phyloP scores from a whole-genome alignment of 2,329 filamentous ascomycete genomes.

The Fusarium setosum region DNA sequence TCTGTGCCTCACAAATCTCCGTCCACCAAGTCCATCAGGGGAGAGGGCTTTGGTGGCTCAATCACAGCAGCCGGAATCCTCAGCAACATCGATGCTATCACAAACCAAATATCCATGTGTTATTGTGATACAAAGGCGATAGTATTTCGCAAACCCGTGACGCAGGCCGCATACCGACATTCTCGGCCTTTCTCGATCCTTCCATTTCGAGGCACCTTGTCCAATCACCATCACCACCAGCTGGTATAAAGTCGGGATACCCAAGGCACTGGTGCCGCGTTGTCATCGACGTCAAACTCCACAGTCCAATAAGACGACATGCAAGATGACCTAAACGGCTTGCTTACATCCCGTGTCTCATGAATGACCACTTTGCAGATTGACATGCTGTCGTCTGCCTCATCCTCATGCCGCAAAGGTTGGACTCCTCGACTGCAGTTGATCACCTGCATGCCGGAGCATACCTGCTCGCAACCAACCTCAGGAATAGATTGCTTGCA shows the following conservation, averaged over 20 bases:
- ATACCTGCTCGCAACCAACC: too few species aligned
- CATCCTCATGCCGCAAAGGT: background rate
- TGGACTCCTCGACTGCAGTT: background rate
- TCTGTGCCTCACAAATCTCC: slow-evolving; percentile 5
- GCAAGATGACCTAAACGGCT: slow-evolving; percentile 3
- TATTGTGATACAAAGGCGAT: slow-evolving; percentile 14
- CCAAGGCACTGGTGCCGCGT: slow-evolving; percentile 25
- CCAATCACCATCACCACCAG: slow-evolving; percentile 19
- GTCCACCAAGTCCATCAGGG: background rate
- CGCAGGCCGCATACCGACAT: slow-evolving; percentile 2
- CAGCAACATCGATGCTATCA: slow-evolving; percentile 8
- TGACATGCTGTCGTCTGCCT: background rate
- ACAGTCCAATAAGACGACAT: slow-evolving; percentile 22
- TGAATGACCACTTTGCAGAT: slow-evolving; percentile 1
- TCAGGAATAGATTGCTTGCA: too few species aligned
- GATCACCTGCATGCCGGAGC: background rate
- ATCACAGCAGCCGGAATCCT: background rate
- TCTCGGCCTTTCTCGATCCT: slow-evolving; percentile 24
- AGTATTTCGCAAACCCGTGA: background rate
- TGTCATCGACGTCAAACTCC: slow-evolving; percentile 17
- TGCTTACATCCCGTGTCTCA: slow-evolving; percentile 16
- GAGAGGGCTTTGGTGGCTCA: background rate
- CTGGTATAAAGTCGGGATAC: slow-evolving; percentile 22
- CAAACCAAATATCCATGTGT: background rate
- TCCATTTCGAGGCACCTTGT: slow-evolving; percentile 7